Evolutionary conservation across 345 rosid species (phyloP).

Genomic region (Lagerstroemia speciosa): DNA sequence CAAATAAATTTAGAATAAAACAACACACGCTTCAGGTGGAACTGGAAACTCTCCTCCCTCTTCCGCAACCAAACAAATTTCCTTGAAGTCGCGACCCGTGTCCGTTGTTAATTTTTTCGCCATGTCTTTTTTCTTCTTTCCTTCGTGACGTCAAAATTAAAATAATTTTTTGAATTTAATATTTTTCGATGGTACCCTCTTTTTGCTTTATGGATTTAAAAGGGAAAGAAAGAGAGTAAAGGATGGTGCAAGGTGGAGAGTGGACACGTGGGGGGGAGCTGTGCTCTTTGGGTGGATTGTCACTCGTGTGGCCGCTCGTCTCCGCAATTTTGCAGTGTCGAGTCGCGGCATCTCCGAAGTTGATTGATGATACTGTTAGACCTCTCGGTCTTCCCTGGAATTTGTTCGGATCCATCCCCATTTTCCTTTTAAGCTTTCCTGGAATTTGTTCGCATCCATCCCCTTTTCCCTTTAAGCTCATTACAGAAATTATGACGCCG

Average conservation of each 20-base stretch:
- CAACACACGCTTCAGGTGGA: neutral
- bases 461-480: too few relatives aligned
- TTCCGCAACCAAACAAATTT: neutral
- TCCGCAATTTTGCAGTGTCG: neutral
- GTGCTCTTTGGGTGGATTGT: neutral
- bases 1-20: neutral
- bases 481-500: too few relatives aligned
- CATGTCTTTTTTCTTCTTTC: too few relatives aligned
- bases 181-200: too few relatives aligned
- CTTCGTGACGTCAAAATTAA: too few relatives aligned
- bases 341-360: neutral
- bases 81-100: neutral
- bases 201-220: too few relatives aligned
- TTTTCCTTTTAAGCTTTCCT: too few relatives aligned
- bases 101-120: too few relatives aligned
- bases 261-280: neutral
- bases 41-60: neutral
- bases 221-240: neutral
- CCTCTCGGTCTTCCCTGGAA: neutral
- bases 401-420: neutral
- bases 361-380: neutral
- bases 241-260: neutral
- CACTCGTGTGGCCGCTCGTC: neutral
- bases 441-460: too few relatives aligned
- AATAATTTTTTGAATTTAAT: too few relatives aligned